Evolutionary conservation across 352 stramenopile genomes (phyloP).

Genomic region (Globisporangium camurandrum): DNA sequence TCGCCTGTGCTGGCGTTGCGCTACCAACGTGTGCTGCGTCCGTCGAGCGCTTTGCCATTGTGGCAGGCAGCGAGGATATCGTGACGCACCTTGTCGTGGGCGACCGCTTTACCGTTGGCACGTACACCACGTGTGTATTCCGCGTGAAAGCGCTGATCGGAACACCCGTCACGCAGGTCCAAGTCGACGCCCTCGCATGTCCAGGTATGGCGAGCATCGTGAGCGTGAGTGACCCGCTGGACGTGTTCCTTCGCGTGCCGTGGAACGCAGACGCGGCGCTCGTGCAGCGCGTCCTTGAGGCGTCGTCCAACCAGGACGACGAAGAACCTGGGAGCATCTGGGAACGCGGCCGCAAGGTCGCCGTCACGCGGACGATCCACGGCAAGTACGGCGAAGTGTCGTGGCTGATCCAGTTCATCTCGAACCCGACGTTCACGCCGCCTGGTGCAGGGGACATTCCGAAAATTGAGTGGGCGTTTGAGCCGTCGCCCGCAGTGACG

Average conservation of each 20-base stretch:
- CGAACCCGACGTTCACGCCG: slow-evolving; percentile 85
- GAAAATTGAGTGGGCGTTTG: slow-evolving; percentile 42
- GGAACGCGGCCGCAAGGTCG: slow-evolving; percentile 58
- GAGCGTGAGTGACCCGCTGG: slow-evolving; percentile 9
- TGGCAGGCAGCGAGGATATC: slow-evolving; percentile 21
- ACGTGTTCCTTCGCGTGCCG: slow-evolving; percentile 29
- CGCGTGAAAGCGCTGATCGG: slow-evolving; percentile 25
- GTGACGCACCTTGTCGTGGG: slow-evolving; percentile 20
- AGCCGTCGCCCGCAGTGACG: slow-evolving; percentile 12
- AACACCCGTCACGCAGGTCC: slow-evolving; percentile 19
- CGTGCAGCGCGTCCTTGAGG: slow-evolving; percentile 44
- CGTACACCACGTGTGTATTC: slow-evolving; percentile 51
- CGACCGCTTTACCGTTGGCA: slow-evolving; percentile 51
- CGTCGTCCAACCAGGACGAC: slow-evolving; percentile 30
- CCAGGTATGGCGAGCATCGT: slow-evolving; percentile 13
- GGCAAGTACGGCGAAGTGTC: slow-evolving; percentile 94
- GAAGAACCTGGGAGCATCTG: slow-evolving; percentile 28
- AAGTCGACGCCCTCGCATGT: slow-evolving; percentile 30
- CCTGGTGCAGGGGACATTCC: slow-evolving; percentile 88
- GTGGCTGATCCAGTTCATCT: slow-evolving; percentile 92
- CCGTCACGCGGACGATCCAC: slow-evolving; percentile 83
- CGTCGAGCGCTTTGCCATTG: slow-evolving; percentile 26
- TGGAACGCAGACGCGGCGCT: slow-evolving; percentile 65
- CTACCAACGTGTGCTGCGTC: slow-evolving; percentile 16
- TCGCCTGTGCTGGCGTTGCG: slow-evolving; percentile 16